phyloP scores from a whole-genome alignment of 805 yeast species.

The Candida schatavii region DNA sequence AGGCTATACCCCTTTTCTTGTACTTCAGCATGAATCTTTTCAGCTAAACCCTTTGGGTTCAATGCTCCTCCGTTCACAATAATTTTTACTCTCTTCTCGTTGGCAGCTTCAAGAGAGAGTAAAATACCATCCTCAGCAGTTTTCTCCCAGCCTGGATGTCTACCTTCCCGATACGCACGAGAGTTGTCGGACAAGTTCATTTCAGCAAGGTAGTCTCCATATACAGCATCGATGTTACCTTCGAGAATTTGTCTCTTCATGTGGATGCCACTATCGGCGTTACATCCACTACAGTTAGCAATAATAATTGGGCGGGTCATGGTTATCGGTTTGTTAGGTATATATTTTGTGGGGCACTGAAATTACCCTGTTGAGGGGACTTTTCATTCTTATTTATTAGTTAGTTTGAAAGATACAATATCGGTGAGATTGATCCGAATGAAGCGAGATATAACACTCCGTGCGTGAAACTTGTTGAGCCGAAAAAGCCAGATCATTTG shows the following conservation, averaged over 20 bases:
- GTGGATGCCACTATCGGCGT: conserved; percentile 8
- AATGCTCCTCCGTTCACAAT: conserved; percentile 18
- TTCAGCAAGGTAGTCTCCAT: conserved; percentile 30
- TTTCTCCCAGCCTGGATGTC: conserved; percentile 11
- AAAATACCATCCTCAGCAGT: conserved; percentile 10
- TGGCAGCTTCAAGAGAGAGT: conserved; percentile 4
- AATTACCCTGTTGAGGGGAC: too few relatives aligned
- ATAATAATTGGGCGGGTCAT: conserved; percentile 9
- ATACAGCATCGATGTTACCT: conserved; percentile 17
- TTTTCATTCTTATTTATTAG: too few relatives aligned
- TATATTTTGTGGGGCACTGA: too few relatives aligned
- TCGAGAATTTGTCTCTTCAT: conserved; percentile 8
- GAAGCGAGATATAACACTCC: too few relatives aligned
- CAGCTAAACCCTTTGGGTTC: conserved; percentile 17
- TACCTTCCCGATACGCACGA: conserved; percentile 8
- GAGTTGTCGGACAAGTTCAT: conserved; percentile 13
- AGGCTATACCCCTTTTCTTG: conserved; percentile 7
- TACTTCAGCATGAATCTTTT: conserved; percentile 6
- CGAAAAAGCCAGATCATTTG: too few relatives aligned
- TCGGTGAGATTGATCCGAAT: too few relatives aligned
- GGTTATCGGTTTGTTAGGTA: too few relatives aligned
- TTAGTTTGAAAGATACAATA: too few relatives aligned
- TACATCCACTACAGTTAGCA: conserved; percentile 9
- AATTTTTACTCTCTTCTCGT: conserved; percentile 11
- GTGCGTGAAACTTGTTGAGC: too few relatives aligned